Base-by-base conservation (phyloP, 495 filamentous ascomycete species). In the Xylaria nigripes region DNA sequence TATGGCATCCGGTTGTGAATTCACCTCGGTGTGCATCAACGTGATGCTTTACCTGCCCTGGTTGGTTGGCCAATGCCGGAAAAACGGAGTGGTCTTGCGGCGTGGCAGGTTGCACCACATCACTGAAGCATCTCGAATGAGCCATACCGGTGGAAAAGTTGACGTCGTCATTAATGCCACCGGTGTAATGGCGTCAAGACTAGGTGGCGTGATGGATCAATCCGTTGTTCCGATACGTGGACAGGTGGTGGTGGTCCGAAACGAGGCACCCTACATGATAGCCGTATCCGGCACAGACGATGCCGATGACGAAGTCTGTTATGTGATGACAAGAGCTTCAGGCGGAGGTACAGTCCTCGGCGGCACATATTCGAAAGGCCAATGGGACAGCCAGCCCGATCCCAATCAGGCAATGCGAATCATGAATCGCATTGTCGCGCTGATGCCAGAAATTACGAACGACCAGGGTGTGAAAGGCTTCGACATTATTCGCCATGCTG, bases 21-120 rank as follows among this genome's bases (percentile, higher is more conserved):
- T 90, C 65, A 87, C 78, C 2, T 91, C 87, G 0, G 85, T 95
- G 22, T 96, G 90, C 70, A 91, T 97, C 64, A 96, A 97, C 72
- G 85, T 86, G 0, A 82, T 87, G 44, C 60, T 96, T 51, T 96
- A 96, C 72, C 82, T 95, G 10, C 83, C 89, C 9, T 96, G 86
- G 79, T 81, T 97, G 0, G 70, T 85, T 0, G 82, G 83, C 1
- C 83, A 91, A 67, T 95, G 89, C 71, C 75, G 84, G 6, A 76
- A 76, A 55, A 76, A 77, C 45, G 89, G 88, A 9, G 83, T 86
- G 0, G 68, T 79, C 4, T 73, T 97, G 64, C 81, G 67, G 34
- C 73, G 81, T n/a, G 76, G 63, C 0, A 55, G 68, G 7, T 52
- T 93, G 38, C 70, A 71, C 23, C 90, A 97, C 62, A 78, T 98